Evolutionary conservation across 2,329 filamentous ascomycete species (phyloP), one percentile per base, ranked within the genome.

Genomic region (Aureobasidium sp.): DNA sequence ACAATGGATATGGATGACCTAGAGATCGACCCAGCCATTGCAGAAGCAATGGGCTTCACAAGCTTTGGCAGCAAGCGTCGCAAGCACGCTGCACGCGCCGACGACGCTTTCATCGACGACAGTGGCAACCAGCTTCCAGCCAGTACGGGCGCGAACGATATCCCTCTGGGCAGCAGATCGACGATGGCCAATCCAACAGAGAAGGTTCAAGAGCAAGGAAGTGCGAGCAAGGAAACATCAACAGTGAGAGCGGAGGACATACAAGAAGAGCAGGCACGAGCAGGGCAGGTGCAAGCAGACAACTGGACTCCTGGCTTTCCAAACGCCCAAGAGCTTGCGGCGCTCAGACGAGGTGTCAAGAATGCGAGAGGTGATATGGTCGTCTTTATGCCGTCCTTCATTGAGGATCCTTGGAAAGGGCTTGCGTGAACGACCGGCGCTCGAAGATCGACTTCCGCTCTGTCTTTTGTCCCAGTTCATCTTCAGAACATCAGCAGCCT

Each of bases 51-150:
- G 85, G 89, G 89, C 65, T 91, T 91, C 74, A 82, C 85, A 9
- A 81, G 83, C 62, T 92, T 92, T 70, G 88, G 88, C 66, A 79
- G 79, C 47, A 89, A 88, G 72, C 88, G 88, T 72, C 82, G 87
- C 64, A 87, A 86, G 69, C 87, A 84, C 73, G 85, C 88, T 68
- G 77, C 81, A 20, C 74, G 42, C 42, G 42, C 27, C 25, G 55
- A 78, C 31, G 75, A 77, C 20, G 81, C 80, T 41, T 78, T 80
- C 62, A 73, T 80, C 48, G 74, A 75, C 58, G 71, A 70, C 17
- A 70, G 67, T 61, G 68, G 66, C 45, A 69, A 68, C n/a, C 66
- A 17, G 71, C 70, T 47, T 69, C 74, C 74, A 56, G 68, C 70
- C 20, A 73, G 70, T 5, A 70, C 67, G 6, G 68, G 69, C 17